Percentiles rank a stretch among this genome's conserved stretches.
phyloP scores from a whole-genome alignment of 306 rosid genomes.

The Vigna nakashimae region DNA sequence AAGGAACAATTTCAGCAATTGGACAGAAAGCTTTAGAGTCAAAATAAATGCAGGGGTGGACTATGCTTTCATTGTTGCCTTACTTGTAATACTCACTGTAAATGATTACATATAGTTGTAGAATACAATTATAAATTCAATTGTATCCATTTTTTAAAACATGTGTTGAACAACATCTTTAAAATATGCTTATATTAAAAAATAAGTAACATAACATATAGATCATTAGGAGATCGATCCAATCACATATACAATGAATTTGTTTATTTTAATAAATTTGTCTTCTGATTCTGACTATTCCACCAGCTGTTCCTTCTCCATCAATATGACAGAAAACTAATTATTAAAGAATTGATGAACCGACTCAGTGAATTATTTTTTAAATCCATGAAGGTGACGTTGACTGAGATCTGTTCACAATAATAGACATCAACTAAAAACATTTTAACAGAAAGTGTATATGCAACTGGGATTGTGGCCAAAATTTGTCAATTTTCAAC shows the following conservation, averaged over 20 bases:
- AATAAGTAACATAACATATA: no score
- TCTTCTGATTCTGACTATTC: background rate
- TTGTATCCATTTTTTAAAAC: background rate
- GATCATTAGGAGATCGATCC: no score
- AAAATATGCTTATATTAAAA: no score
- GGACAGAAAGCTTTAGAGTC: slow-evolving; percentile 35
- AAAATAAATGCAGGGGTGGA: slow-evolving; percentile 41
- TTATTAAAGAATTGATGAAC: background rate
- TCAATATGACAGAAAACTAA: background rate
- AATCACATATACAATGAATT: no score
- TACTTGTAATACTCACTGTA: slow-evolving; percentile 39
- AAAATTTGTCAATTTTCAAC: background rate
- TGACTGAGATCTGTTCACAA: background rate
- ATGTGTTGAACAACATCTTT: no score
- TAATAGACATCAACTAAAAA: background rate
- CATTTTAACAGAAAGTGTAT: background rate
- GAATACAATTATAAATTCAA: background rate
- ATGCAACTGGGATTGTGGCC: background rate
- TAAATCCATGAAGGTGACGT: background rate
- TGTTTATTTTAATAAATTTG: background rate
- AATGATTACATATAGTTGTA: slow-evolving; percentile 30
- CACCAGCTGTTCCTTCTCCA: background rate
- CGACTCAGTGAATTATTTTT: background rate
- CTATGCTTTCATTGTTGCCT: slow-evolving; percentile 42
- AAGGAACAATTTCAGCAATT: slow-evolving; percentile 28